These are phyloP conservation scores for Naematelia aurantialba DNA, from an alignment of 768 basidiomycete genomes.

Conservation along the genomic window DNA sequence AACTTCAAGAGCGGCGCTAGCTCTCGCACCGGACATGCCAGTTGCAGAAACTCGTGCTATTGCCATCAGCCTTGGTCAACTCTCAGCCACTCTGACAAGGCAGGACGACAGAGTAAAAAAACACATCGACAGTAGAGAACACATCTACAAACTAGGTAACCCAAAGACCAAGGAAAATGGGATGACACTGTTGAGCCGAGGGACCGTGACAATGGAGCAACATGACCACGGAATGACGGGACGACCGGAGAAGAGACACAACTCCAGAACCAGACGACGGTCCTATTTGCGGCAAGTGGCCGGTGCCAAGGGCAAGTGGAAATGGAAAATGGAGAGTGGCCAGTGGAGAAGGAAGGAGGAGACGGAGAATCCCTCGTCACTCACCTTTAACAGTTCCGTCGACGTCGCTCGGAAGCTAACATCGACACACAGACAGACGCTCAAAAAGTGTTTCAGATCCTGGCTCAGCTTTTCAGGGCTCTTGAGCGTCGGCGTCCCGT, in stretches of 20 bases:
- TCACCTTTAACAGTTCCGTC: conserved; percentile 44
- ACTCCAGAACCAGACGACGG: too few species aligned
- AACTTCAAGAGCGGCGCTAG: conserved; percentile 76
- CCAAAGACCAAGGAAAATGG: too few species aligned
- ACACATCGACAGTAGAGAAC: too few species aligned
- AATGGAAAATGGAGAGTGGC: neutral
- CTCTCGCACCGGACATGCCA: conserved; percentile 75
- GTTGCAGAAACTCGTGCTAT: conserved; percentile 90
- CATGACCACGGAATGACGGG: too few species aligned
- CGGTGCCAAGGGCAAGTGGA: too few species aligned
- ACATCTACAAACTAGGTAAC: too few species aligned
- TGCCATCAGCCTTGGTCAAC: conserved; percentile 1
- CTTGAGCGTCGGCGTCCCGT: conserved; percentile 96
- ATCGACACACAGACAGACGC: conserved; percentile 97
- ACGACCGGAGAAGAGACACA: too few species aligned
- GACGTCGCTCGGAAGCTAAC: conserved; percentile 86
- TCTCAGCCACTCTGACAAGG: neutral
- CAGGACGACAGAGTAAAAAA: neutral
- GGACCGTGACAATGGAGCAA: too few species aligned
- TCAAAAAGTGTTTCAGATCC: conserved; percentile 92
- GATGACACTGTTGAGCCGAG: too few species aligned
- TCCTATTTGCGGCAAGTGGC: too few species aligned
- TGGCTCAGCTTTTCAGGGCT: conserved; percentile 85
- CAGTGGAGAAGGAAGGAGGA: neutral
- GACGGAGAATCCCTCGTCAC: too few species aligned